Percentiles rank a stretch among this genome's conserved stretches.
Evolutionary conservation across 805 yeast species (phyloP).

Genomic region (Sungouiozyma intestinalis): DNA sequence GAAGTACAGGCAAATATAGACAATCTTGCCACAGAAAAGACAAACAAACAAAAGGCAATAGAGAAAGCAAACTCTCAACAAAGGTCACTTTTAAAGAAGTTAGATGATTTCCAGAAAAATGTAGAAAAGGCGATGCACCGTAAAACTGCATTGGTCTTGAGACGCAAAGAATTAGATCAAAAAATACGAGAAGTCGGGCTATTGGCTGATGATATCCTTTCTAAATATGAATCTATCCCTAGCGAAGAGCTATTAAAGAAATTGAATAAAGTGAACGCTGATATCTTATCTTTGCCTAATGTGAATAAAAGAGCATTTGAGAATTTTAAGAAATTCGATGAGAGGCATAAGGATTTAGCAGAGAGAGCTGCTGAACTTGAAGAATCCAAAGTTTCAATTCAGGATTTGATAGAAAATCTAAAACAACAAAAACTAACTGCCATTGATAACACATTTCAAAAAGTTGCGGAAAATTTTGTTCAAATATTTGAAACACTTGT

Average conservation of each 20-base stretch:
- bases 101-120: constrained; percentile 52
- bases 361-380: constrained; percentile 60
- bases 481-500: constrained; percentile 72
- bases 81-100: constrained; percentile 37
- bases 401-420: constrained; percentile 54
- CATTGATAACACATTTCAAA: constrained; percentile 63
- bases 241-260: constrained; percentile 45
- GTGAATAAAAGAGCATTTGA: constrained; percentile 86
- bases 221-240: constrained; percentile 32
- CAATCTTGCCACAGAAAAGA: constrained; percentile 20
- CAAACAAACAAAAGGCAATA: constrained; percentile 31
- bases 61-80: constrained; percentile 50
- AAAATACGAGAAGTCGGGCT: constrained; percentile 80
- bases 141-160: constrained; percentile 44
- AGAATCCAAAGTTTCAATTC: constrained; percentile 61
- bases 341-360: constrained; percentile 57
- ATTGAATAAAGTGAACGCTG: constrained; percentile 45
- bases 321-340: constrained; percentile 62
- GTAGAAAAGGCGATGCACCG: constrained; percentile 56
- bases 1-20: constrained; percentile 20
- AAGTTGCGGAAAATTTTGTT: constrained; percentile 63
- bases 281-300: constrained; percentile 55
- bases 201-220: constrained; percentile 75
- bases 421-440: constrained; percentile 77
- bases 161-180: constrained; percentile 63